Evolutionary conservation across 1,139 yeast genomes (phyloP).

Genomic region (Magnusiomyces clavatus): DNA sequence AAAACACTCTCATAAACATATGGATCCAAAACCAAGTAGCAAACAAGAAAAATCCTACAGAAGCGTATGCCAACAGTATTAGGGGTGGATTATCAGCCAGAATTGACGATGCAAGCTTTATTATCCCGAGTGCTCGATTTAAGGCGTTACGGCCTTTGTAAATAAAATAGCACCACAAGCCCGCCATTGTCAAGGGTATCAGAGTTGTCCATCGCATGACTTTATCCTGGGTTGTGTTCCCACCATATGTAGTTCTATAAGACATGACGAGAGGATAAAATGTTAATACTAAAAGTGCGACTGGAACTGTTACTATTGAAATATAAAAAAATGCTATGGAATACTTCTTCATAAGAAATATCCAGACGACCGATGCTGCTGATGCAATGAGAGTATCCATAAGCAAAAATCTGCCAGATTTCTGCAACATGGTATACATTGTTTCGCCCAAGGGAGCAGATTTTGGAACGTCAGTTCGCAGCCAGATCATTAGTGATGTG

Average conservation of each 20-base stretch:
- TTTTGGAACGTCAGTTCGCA: conserved; percentile 23
- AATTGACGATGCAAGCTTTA: conserved; percentile 32
- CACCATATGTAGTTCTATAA: conserved; percentile 29
- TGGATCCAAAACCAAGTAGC: conserved; percentile 33
- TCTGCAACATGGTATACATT: conserved; percentile 26
- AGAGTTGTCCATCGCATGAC: conserved; percentile 34
- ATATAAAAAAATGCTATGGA: conserved; percentile 31
- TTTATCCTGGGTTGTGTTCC: conserved; percentile 31
- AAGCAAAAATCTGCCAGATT: conserved; percentile 26
- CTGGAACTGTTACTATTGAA: conserved; percentile 27
- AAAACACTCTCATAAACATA: conserved; percentile 32
- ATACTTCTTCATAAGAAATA: conserved; percentile 25
- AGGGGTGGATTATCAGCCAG: conserved; percentile 29
- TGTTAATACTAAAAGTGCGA: background rate
- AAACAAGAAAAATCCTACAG: conserved; percentile 25
- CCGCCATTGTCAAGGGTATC: conserved; percentile 29
- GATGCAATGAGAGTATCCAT: conserved; percentile 27
- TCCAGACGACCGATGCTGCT: conserved; percentile 31
- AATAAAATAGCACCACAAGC: conserved; percentile 29
- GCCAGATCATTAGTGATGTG: conserved; percentile 31
- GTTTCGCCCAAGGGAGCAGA: conserved; percentile 30
- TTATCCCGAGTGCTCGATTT: conserved; percentile 33
- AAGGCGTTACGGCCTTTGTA: conserved; percentile 29
- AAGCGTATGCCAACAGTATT: conserved; percentile 26
- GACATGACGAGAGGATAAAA: conserved; percentile 28